Base-by-base conservation (phyloP, 768 basidiomycete species). In the Zangia roseola region DNA sequence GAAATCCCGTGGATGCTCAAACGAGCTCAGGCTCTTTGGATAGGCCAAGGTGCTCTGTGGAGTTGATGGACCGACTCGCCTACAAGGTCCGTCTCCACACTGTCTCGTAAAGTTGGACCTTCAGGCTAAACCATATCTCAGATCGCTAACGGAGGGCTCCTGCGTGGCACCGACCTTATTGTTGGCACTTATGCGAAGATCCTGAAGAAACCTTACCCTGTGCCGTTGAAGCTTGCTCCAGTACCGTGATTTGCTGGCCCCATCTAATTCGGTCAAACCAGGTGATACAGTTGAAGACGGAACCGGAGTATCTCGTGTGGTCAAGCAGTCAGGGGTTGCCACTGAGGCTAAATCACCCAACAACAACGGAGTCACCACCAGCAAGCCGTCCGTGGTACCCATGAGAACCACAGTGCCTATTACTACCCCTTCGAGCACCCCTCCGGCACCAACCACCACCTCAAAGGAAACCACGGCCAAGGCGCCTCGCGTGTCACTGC, bases 1-100 rank as follows among this genome's bases (percentile, higher is more conserved):
- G 6, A 37, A 47, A 40, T 21, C 34, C 20, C 39, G 13, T 2
- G 21, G 38, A 20, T 43, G 38, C 8, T 53, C 49, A 14, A 49
- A n/a, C n/a, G n/a, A n/a, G n/a, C n/a, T n/a, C 49, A 31, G 47
- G 36, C 36, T 25, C 45, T n/a, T 14, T 47, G 0, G 61, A 60
- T 16, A 33, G 28, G n/a, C 45, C 50, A 4, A 46, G 26, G 8
- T 74, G 71, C 49, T 76, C 74, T 6, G 69, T 73, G 0, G 76
- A 76, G 45, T 76, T 74, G 0, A 75, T 75, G 69, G 75, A 73
- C 49, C 69, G 75, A 26, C 58, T 76, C 0, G 73, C 75, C 0
- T 54, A 53, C 37, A 74, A 74, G 63, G 74, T 71, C 42, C 6
- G 57, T 49, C 6, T 2, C 7, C 0, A 7, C 0, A 9, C 13